Evolutionary conservation across 257 asterid genomes (phyloP), one percentile per base, ranked within the genome.

Genomic region (Gentiana dahurica): DNA sequence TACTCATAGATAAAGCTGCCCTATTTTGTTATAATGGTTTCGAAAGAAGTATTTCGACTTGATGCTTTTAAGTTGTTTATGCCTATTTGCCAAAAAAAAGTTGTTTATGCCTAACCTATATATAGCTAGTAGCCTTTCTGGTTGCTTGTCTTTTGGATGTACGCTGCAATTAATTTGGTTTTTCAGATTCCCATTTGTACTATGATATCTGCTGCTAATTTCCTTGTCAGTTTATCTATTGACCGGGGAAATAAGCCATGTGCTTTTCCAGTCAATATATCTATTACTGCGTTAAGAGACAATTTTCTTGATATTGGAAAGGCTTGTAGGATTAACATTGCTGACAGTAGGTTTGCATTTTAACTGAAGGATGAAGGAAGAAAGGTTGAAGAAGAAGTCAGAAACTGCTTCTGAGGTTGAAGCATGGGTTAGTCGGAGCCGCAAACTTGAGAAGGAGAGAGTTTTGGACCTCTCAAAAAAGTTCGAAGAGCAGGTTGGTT

Each of bases 401-500:
- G 98, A 87, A 67, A 94, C 81, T 73, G 80, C 61, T 57, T 82
- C 87, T 52, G 97, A 85, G 61, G 82, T 85, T 79, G 68, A 80
- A 65, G 2, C 89, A 11, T 92, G 97, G 97, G 91, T 92, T 49
- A 79, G 53, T 66, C 83, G 65, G 81, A 88, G 94, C 77, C 86
- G 94, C 47, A 85, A 83, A 75, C 70, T 88, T 57, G 95, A 84
- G 55, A 84, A 77, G 67, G 91, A 82, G 74, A 92, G 70, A 75
- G 95, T 89, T 33, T 67, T 76, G 74, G 93, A 81, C 77, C 97
- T 77, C 74, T 92, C 95, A 8, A 82, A 67, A 69, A 58, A 77
- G 57, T 92, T 92, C 65, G 99, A 88, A 75, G 99, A 88, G 90
- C 97, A 83, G 94, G 98, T 71, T 52, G 49, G 36, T 41, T 67